Percentiles rank a stretch among this genome's conserved stretches.
These are phyloP conservation scores for Tagetes erecta DNA, from an alignment of 129 eudicot genomes.

Conservation along the genomic window DNA sequence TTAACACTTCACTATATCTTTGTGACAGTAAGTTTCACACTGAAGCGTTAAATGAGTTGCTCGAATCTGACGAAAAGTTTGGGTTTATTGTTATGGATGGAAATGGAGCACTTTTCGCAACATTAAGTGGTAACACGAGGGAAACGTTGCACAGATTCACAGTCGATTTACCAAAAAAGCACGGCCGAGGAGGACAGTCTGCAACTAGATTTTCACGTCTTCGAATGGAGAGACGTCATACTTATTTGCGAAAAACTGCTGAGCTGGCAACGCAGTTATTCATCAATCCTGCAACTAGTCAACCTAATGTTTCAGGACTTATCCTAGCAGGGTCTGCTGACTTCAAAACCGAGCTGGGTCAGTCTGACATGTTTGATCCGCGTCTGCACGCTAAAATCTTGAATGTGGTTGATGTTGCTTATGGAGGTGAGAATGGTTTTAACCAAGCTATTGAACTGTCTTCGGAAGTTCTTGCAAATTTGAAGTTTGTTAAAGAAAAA, in stretches of 20 bases:
- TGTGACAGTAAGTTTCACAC: conserved; percentile 45
- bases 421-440: conserved; percentile 43
- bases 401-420: conserved; percentile 42
- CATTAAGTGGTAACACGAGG: conserved; percentile 41
- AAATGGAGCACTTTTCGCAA: conserved; percentile 43
- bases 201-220: conserved; percentile 44
- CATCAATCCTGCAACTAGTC: conserved; percentile 43
- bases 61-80: conserved; percentile 42
- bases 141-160: conserved; percentile 44
- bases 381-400: conserved; percentile 40
- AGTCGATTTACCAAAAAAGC: conserved; percentile 44
- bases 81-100: conserved; percentile 48
- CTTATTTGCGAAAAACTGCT: conserved; percentile 37
- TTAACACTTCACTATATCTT: conserved; percentile 42
- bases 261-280: conserved; percentile 43
- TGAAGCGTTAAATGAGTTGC: conserved; percentile 35
- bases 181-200: conserved; percentile 45
- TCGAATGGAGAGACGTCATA: conserved; percentile 48
- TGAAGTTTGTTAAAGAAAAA: conserved; percentile 41
- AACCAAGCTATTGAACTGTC: conserved; percentile 45
- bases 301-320: conserved; percentile 45
- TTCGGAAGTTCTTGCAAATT: conserved; percentile 39
- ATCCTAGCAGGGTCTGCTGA: conserved; percentile 46
- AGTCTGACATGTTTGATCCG: conserved; percentile 43
- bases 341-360: conserved; percentile 44